phyloP scores from a whole-genome alignment of 2,329 filamentous ascomycete genomes.

The Pyrenochaeta sp. region DNA sequence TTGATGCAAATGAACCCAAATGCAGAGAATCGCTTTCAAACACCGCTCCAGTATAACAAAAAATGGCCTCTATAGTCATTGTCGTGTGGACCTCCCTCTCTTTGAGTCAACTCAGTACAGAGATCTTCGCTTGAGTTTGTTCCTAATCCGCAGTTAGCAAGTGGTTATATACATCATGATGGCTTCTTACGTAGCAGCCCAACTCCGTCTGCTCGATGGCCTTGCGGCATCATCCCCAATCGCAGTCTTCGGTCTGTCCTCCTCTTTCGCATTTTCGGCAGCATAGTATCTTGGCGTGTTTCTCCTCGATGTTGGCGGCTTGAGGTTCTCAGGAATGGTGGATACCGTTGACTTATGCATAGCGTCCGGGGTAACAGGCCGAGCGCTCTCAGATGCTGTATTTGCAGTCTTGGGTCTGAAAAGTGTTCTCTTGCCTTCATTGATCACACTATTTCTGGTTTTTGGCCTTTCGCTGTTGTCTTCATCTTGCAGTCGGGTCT shows the following conservation, averaged over 20 bases:
- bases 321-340: background rate
- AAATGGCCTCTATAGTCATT: no score
- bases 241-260: constrained; percentile 12
- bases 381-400: background rate
- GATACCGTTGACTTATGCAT: background rate
- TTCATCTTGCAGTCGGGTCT: background rate
- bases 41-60: no score
- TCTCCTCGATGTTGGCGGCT: background rate
- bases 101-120: no score
- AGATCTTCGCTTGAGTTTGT: constrained; percentile 22
- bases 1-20: background rate
- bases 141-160: constrained; percentile 14
- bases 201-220: constrained; percentile 27
- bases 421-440: constrained; percentile 5
- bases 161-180: background rate
- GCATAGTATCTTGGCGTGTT: constrained; percentile 26
- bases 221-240: constrained; percentile 8
- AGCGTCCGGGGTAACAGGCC: background rate
- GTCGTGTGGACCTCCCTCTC: no score
- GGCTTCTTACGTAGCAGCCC: constrained; percentile 33
- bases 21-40: no score
- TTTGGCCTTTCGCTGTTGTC: background rate
- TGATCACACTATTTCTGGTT: no score
- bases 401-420: constrained; percentile 7
- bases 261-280: constrained; percentile 4